A percentile compares a stretch with the other conserved stretches of the same genome.
These are phyloP conservation scores for Chaetomium sp. DNA, from an alignment of 2,329 filamentous ascomycete genomes.

Conservation along the genomic window DNA sequence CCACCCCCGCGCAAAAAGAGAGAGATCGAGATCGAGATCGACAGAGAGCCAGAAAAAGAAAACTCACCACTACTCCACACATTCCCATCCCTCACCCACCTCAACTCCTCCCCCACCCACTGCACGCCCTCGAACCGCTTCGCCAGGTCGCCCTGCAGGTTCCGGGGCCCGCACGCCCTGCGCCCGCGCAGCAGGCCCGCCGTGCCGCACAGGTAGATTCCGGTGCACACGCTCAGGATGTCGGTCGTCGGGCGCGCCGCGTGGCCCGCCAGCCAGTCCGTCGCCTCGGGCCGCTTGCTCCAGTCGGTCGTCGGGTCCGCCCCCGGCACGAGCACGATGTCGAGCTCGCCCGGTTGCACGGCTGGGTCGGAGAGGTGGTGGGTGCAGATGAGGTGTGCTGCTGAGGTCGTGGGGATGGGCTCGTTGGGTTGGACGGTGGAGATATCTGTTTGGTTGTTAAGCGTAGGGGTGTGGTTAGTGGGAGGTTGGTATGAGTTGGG, in stretches of 20 bases:
- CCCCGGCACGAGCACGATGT: conserved; percentile 55
- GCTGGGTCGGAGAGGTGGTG: conserved; percentile 49
- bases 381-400: conserved; percentile 44
- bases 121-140: conserved; percentile 45
- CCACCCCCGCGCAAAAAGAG: neutral
- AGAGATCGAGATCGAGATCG: neutral
- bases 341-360: conserved; percentile 54
- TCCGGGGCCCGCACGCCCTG: conserved; percentile 51
- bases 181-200: conserved; percentile 52
- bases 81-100: conserved; percentile 57
- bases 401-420: conserved; percentile 48
- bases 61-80: conserved; percentile 57
- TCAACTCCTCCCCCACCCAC: conserved; percentile 49
- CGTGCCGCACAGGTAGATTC: conserved; percentile 50
- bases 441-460: conserved; percentile 42
- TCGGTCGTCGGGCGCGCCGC: conserved; percentile 45
- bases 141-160: conserved; percentile 45
- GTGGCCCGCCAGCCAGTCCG: conserved; percentile 51
- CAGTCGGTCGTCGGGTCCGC: conserved; percentile 46
- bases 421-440: conserved; percentile 42
- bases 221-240: conserved; percentile 56
- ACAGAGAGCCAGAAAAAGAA: neutral
- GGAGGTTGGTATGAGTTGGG: neutral
- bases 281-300: conserved; percentile 34
- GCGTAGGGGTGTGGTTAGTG: neutral